These are phyloP conservation scores for Inga oerstediana DNA, from an alignment of 306 rosid species.

Conservation along the genomic window DNA sequence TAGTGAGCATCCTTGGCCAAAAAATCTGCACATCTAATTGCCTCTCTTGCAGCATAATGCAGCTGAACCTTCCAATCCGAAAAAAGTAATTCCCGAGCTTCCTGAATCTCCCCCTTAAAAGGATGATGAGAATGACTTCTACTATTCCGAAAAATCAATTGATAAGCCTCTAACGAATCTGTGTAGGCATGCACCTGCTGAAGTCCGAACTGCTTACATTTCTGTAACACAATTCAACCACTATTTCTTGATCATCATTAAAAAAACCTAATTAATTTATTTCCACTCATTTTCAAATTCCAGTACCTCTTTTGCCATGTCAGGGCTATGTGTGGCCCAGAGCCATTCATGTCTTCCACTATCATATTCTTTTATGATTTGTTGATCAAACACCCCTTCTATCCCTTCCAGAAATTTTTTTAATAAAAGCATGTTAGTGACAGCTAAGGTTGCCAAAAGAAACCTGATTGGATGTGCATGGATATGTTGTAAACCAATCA, in stretches of 20 bases:
- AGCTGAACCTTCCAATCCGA: too few species aligned
- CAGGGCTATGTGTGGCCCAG: constrained; percentile 51
- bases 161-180: too few species aligned
- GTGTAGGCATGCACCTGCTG: too few species aligned
- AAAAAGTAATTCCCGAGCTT: too few species aligned
- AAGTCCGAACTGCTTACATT: not conserved
- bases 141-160: too few species aligned
- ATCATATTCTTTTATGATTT: constrained; percentile 33
- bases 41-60: too few species aligned
- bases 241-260: not conserved
- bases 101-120: too few species aligned
- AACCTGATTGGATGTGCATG: constrained; percentile 45
- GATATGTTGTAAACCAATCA: constrained; percentile 31
- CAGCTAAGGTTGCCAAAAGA: constrained; percentile 57
- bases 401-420: constrained; percentile 58
- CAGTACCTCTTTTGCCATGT: constrained; percentile 7
- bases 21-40: too few species aligned
- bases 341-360: constrained; percentile 45
- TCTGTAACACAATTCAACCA: not conserved
- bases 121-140: too few species aligned
- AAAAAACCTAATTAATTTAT: constrained; percentile 9
- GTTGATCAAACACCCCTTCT: constrained; percentile 27
- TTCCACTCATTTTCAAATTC: constrained; percentile 34
- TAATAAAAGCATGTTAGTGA: constrained; percentile 51
- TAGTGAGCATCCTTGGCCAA: too few species aligned